These are phyloP conservation scores for Pseudonectria buxi DNA, from an alignment of 2,329 filamentous ascomycete species.

Conservation along the genomic window DNA sequence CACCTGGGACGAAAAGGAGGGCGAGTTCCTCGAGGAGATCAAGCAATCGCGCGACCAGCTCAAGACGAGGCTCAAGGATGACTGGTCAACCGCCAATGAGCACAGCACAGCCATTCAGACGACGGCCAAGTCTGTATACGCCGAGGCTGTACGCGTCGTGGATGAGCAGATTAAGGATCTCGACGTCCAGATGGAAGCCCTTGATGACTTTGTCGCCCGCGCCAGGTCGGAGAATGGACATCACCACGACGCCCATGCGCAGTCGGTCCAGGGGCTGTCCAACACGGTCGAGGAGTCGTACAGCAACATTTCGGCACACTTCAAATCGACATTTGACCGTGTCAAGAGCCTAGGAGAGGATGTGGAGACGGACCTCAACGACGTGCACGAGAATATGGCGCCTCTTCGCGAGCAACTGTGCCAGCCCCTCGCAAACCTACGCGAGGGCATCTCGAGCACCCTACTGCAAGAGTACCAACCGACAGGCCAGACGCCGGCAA, in stretches of 20 bases:
- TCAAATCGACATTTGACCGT: constrained; percentile 61
- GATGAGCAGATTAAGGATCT: constrained; percentile 84
- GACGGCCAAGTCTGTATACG: constrained; percentile 80
- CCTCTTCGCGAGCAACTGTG: constrained; percentile 55
- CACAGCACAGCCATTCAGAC: constrained; percentile 78
- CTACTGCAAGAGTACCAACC: constrained; percentile 71
- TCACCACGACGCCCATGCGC: constrained; percentile 64
- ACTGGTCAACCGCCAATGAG: constrained; percentile 74
- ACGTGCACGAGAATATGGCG: constrained; percentile 53
- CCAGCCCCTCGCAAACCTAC: constrained; percentile 64
- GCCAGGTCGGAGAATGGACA: constrained; percentile 73
- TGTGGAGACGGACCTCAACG: constrained; percentile 53
- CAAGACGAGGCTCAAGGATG: constrained; percentile 75
- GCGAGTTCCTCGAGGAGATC: constrained; percentile 62
- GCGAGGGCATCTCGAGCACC: constrained; percentile 58
- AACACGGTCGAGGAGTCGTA: constrained; percentile 67
- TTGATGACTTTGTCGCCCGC: constrained; percentile 84
- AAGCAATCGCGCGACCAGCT: constrained; percentile 67
- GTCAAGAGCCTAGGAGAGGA: constrained; percentile 63
- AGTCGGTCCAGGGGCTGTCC: constrained; percentile 61
- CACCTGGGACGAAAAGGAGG: constrained; percentile 64
- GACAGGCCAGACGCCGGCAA: constrained; percentile 82
- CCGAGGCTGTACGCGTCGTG: constrained; percentile 83
- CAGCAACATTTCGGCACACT: constrained; percentile 60
- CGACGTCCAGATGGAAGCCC: constrained; percentile 76